These are phyloP conservation scores for Aechmea fasciata DNA, from an alignment of 176 grass and related monocot genomes.

Conservation along the genomic window DNA sequence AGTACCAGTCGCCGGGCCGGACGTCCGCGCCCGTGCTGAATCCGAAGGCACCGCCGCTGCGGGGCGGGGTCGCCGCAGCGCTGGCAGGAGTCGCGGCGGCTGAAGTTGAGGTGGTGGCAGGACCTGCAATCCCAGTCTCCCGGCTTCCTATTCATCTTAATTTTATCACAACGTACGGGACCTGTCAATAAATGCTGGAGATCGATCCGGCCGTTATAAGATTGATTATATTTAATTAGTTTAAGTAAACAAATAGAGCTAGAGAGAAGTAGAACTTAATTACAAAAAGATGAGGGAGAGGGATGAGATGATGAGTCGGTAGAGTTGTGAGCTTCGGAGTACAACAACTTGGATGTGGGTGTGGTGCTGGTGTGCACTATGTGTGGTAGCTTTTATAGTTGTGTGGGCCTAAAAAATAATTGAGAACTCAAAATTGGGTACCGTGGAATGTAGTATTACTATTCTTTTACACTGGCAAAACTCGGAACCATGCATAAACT, in stretches of 20 bases:
- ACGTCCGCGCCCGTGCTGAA: constrained; percentile 58
- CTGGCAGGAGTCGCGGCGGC: constrained; percentile 77
- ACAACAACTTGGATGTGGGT: constrained; percentile 7
- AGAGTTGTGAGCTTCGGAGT: constrained; percentile 4
- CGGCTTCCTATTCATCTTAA: constrained; percentile 93
- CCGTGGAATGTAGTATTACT: too few relatives aligned
- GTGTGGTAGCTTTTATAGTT: constrained; percentile 25
- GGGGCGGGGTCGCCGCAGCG: constrained; percentile 50
- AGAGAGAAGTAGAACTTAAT: too few relatives aligned
- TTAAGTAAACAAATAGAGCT: too few relatives aligned
- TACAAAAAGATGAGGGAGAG: too few relatives aligned
- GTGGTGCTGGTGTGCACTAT: constrained; percentile 10
- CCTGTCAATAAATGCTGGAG: too few relatives aligned
- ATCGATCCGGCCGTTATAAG: too few relatives aligned
- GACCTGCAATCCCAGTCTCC: constrained; percentile 97
- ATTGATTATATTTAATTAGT: too few relatives aligned
- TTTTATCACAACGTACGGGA: neutral
- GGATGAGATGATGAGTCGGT: neutral
- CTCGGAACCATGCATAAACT: constrained; percentile 14
- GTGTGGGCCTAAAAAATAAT: neutral
- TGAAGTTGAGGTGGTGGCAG: constrained; percentile 99
- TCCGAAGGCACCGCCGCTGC: constrained; percentile 35
- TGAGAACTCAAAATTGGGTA: too few relatives aligned
- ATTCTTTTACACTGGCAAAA: too few relatives aligned
- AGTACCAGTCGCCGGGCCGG: constrained; percentile 94